Conservation (phyloP, 805 yeast species). For the Wickerhamomyces silvicola region DNA sequence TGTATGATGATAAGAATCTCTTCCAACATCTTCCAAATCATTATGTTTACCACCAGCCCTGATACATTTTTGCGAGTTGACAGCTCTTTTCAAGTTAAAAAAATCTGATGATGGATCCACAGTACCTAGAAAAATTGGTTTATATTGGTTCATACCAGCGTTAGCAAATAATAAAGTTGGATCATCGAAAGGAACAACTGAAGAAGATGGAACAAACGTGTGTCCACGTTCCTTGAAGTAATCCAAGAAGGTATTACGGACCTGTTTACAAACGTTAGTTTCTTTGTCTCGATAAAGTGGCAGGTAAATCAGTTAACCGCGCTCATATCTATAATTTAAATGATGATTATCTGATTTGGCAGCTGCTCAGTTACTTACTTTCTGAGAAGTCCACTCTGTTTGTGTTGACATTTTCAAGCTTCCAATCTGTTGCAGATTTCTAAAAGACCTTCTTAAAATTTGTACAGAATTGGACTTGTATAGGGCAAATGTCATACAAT, state of each 20-base stretch:
- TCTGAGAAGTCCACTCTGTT: slow-evolving; percentile 25
- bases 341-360: not conserved
- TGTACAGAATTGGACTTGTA: slow-evolving; percentile 10
- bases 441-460: slow-evolving; percentile 4
- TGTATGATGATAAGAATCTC: slow-evolving; percentile 96
- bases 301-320: too few species aligned
- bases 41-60: slow-evolving; percentile 99
- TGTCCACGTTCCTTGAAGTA: slow-evolving; percentile 68
- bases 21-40: slow-evolving; percentile 97
- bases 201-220: slow-evolving; percentile 83
- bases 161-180: slow-evolving; percentile 95
- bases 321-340: too few species aligned
- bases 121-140: slow-evolving; percentile 94
- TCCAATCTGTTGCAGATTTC: slow-evolving; percentile 7
- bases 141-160: slow-evolving; percentile 99
- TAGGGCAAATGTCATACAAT: slow-evolving; percentile 12
- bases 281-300: not conserved
- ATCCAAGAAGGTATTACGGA: slow-evolving; percentile 80
- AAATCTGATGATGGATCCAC: slow-evolving; percentile 93
- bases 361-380: slow-evolving; percentile 13
- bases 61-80: slow-evolving; percentile 95
- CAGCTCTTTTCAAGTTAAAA: slow-evolving; percentile 78
- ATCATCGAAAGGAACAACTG: slow-evolving; percentile 96
- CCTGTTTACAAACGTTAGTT: slow-evolving; percentile 33
- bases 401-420: slow-evolving; percentile 21